Evolutionary conservation across 192 early-diverging fungal species (phyloP), one percentile per base, ranked within the genome.

Genomic region (Pecoramyces ruminantium): DNA sequence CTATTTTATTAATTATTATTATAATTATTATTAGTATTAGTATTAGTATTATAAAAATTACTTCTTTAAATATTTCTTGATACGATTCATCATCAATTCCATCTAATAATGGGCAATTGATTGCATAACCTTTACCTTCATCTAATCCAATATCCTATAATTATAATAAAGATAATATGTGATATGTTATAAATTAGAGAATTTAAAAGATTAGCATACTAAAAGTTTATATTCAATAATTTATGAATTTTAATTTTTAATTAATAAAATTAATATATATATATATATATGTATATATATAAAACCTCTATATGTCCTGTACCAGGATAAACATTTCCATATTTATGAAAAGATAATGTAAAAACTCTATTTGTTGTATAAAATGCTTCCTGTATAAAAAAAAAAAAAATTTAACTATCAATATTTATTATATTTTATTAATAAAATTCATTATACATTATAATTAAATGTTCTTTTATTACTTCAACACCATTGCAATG

Each of bases 41-140:
- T n/a, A n/a, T n/a, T 34, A 34, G 11, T 34, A 34, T 34, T 80
- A 92, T 88, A 80, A 85, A 86, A 88, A 95, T 92, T 8, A 94
- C 93, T 12, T 93, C 92, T 81, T 94, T 89, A 84, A 98, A 99
- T 29, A 99, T 91, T 67, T 90, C 93, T 67, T 91, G 88, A 85
- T 99, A 99, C 25, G 94, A 90, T n/a, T 85, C 87, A 82, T 99
- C 98, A 85, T 98, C 94, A 51, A 67, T 67, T 9, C 51, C 51
- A 67, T 67, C 51, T 67, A n/a, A 25, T n/a, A 67, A 67, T n/a
- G 51, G 51, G 18, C 51, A 67, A 67, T 67, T 67, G n/a, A 67
- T 11, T 6, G 51, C 21, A 67, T 67, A 67, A 11, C 78, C 78
- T 27, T 40, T 38, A 27, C 30, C 78, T 38, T 38, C 30, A 79